A percentile compares a stretch with the other conserved stretches of the same genome.
phyloP scores from a whole-genome alignment of 306 rosid genomes.

The Glycine latifolia region DNA sequence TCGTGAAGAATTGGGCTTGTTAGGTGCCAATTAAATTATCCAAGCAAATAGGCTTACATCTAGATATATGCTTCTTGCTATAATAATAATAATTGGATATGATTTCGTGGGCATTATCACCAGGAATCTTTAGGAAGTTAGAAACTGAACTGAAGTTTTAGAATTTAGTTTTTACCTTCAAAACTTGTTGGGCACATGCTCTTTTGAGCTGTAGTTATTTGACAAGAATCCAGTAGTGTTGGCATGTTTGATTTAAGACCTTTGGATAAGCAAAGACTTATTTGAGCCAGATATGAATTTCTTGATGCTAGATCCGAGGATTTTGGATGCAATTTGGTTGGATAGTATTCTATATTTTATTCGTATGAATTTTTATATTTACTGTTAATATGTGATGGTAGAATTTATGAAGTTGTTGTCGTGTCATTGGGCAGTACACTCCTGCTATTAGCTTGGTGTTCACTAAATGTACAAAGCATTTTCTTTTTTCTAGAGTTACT shows the following conservation, averaged over 20 bases:
- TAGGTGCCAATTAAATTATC: neutral
- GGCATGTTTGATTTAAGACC: slow-evolving; percentile 1
- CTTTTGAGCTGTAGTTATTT: neutral
- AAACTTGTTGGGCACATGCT: slow-evolving; percentile 5
- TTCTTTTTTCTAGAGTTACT: slow-evolving; percentile 1
- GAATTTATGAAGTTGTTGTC: neutral
- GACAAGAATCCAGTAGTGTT: slow-evolving; percentile 1
- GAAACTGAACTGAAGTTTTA: slow-evolving; percentile 12
- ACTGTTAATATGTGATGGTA: neutral
- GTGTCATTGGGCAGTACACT: neutral
- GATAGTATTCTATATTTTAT: slow-evolving; percentile 1
- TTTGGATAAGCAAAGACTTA: neutral
- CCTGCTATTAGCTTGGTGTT: slow-evolving; percentile 4
- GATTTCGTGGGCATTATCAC: neutral
- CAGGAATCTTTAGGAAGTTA: neutral
- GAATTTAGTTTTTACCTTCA: slow-evolving; percentile 36
- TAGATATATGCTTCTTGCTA: slow-evolving; percentile 12
- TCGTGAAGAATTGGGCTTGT: neutral
- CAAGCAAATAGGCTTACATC: neutral
- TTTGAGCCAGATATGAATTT: slow-evolving; percentile 13
- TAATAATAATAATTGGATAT: slow-evolving; percentile 1
- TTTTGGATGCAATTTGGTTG: slow-evolving; percentile 11
- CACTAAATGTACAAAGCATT: neutral
- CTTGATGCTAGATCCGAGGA: neutral
- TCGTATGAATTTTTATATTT: slow-evolving; percentile 1